Percentiles rank a stretch among this genome's conserved stretches.
These are phyloP conservation scores for Diaporthe nobilis DNA, from an alignment of 2,329 filamentous ascomycete genomes.

Conservation along the genomic window DNA sequence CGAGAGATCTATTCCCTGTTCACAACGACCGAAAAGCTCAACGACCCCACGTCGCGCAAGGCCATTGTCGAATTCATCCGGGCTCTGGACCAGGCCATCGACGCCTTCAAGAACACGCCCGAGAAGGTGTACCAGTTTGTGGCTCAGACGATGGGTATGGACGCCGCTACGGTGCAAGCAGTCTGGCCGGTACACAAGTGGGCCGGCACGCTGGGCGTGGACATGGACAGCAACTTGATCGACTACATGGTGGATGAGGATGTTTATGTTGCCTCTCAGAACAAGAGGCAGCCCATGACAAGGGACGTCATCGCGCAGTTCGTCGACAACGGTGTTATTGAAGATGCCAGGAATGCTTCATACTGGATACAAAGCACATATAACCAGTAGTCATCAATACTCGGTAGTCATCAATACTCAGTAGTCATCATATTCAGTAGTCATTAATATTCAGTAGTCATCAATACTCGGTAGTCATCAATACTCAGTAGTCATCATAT, in stretches of 20 bases:
- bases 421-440: too few species aligned
- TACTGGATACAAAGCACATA: not conserved
- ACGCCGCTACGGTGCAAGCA: not conserved
- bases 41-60: not conserved
- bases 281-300: not conserved
- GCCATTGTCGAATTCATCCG: conserved; percentile 13
- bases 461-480: too few species aligned
- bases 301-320: not conserved
- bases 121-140: conserved; percentile 11
- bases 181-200: conserved; percentile 11
- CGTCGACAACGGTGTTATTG: conserved; percentile 15
- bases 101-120: conserved; percentile 1
- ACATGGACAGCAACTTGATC: conserved; percentile 19
- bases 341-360: conserved; percentile 2
- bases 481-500: too few species aligned
- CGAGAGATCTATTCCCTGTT: not conserved
- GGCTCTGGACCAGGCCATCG: not conserved
- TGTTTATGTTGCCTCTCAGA: conserved; percentile 17
- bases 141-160: not conserved
- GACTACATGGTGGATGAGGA: conserved; percentile 28
- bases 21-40: conserved; percentile 12
- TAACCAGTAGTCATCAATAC: too few species aligned
- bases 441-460: too few species aligned
- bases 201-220: conserved; percentile 4
- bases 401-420: too few species aligned